Evolutionary conservation across 225 moss, liverwort and hornwort genomes (phyloP).

Genomic region (Polytrichum formosum): DNA sequence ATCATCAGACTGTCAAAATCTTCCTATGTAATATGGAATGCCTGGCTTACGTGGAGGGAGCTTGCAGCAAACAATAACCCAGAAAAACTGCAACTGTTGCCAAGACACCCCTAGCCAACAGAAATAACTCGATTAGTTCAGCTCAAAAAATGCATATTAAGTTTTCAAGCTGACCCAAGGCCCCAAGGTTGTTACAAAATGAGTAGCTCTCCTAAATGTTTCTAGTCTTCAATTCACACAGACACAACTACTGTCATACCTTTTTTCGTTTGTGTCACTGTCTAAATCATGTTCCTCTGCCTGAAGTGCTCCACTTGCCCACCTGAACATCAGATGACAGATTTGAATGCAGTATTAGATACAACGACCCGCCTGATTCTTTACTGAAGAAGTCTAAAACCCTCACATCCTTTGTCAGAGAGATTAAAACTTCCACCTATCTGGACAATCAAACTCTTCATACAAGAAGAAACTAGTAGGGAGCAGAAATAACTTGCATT

Average conservation of each 20-base stretch:
- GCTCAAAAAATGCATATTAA: not conserved
- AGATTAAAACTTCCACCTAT: not conserved
- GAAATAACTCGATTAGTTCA: not conserved
- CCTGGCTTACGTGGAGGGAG: slow-evolving; percentile 75
- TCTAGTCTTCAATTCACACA: too few relatives aligned
- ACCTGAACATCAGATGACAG: slow-evolving; percentile 38
- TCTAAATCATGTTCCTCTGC: slow-evolving; percentile 50
- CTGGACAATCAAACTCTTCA: not conserved
- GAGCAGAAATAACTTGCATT: not conserved
- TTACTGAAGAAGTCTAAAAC: too few relatives aligned
- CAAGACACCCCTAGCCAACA: slow-evolving; percentile 66
- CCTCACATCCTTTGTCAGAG: not conserved
- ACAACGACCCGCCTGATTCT: not conserved
- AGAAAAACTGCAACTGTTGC: slow-evolving; percentile 79
- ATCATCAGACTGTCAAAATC: too few relatives aligned
- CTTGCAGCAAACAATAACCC: slow-evolving; percentile 82
- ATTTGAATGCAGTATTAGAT: not conserved
- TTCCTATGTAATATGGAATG: too few relatives aligned
- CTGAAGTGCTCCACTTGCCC: slow-evolving; percentile 83
- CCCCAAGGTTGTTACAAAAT: not conserved
- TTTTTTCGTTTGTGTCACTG: slow-evolving; percentile 48
- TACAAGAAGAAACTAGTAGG: not conserved
- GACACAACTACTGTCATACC: slow-evolving; percentile 23
- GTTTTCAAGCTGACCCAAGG: not conserved
- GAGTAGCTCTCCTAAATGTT: too few relatives aligned